These are phyloP conservation scores for Telopea speciosissima DNA, from an alignment of 177 flowering plant species.

Conservation along the genomic window DNA sequence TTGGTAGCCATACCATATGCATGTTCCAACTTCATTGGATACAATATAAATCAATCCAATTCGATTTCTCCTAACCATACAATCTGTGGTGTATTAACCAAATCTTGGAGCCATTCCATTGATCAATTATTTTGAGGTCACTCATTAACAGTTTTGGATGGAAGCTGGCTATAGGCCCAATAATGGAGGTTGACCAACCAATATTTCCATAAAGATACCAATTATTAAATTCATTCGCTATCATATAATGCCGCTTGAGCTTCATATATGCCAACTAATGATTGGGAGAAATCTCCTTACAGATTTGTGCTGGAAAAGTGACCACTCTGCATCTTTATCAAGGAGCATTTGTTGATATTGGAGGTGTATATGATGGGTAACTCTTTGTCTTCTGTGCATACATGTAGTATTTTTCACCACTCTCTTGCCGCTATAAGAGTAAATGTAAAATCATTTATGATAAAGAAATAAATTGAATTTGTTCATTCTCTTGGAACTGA, in stretches of 20 bases:
- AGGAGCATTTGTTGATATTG: slow-evolving; percentile 98
- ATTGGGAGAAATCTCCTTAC: slow-evolving; percentile 18
- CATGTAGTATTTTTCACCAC: not conserved
- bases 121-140: not conserved
- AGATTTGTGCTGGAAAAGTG: slow-evolving; percentile 91
- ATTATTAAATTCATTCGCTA: not conserved
- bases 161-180: not conserved
- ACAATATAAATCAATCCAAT: not conserved
- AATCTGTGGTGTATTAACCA: not conserved
- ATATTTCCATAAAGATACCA: not conserved
- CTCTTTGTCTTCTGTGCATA: not conserved
- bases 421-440: not conserved
- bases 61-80: not conserved
- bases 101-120: not conserved
- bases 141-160: not conserved
- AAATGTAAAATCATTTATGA: no score
- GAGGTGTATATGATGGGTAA: slow-evolving; percentile 97
- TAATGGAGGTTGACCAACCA: not conserved
- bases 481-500: not conserved
- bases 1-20: not conserved
- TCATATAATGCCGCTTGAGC: not conserved
- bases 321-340: slow-evolving; percentile 81
- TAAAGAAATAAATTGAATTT: not conserved
- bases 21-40: not conserved
- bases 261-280: slow-evolving; percentile 7